A percentile compares a stretch with the other conserved stretches of the same genome.
These are phyloP conservation scores for Heterobasidion annosum DNA, from an alignment of 1,284 basidiomycete genomes.

Conservation along the genomic window DNA sequence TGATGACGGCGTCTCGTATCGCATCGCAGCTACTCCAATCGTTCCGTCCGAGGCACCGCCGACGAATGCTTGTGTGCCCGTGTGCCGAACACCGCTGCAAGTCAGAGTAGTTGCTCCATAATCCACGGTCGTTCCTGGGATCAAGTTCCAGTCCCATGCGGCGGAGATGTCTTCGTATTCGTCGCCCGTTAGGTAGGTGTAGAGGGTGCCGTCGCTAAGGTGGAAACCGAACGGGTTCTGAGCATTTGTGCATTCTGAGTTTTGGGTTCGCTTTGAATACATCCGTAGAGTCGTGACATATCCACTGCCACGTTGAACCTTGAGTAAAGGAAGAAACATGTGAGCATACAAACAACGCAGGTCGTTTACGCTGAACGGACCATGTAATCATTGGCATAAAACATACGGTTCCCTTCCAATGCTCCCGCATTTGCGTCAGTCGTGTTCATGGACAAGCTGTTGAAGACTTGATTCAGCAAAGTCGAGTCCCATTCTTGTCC, in stretches of 20 bases:
- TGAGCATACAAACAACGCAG: neutral
- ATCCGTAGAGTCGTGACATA: conserved; percentile 49
- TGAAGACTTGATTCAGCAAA: conserved; percentile 27
- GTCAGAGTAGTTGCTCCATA: conserved; percentile 37
- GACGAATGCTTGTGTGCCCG: conserved; percentile 40
- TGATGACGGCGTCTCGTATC: conserved; percentile 45
- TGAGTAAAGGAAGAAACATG: neutral
- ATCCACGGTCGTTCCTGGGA: conserved; percentile 52
- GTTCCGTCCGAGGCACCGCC: conserved; percentile 45
- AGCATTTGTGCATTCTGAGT: conserved; percentile 50
- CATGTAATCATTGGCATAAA: conserved; percentile 55
- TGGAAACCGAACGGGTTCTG: conserved; percentile 54
- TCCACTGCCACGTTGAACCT: conserved; percentile 40
- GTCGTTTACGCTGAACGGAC: conserved; percentile 19
- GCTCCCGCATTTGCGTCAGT: conserved; percentile 38
- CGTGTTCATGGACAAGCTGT: conserved; percentile 22
- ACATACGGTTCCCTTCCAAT: conserved; percentile 46
- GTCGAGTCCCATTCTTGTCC: conserved; percentile 35
- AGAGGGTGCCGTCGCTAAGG: conserved; percentile 45
- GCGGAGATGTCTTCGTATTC: conserved; percentile 56
- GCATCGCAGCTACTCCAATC: conserved; percentile 42
- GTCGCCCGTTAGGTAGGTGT: conserved; percentile 43
- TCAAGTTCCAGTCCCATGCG: conserved; percentile 56
- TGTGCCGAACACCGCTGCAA: conserved; percentile 25
- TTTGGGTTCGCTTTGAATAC: conserved; percentile 43